A percentile compares a stretch with the other conserved stretches of the same genome.
Evolutionary conservation across 176 grass and related monocot species (phyloP).

Genomic region (Lolium perenne): DNA sequence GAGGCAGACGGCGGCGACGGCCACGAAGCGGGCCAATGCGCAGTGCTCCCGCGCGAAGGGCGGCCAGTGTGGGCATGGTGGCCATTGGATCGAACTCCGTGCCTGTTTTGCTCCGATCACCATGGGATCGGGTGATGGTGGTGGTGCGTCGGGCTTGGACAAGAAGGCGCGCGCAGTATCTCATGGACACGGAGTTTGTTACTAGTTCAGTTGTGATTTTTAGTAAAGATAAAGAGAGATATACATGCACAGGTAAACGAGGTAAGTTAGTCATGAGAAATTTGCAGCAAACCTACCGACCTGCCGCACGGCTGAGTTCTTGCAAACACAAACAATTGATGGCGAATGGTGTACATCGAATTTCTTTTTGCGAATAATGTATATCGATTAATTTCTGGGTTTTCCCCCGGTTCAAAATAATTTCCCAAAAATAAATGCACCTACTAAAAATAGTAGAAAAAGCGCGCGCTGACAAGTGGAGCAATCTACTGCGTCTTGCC

Average conservation of each 20-base stretch:
- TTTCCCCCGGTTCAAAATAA: too few species aligned
- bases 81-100: neutral
- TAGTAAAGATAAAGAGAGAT: neutral
- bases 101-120: conserved; percentile 10
- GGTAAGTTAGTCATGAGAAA: conserved; percentile 32
- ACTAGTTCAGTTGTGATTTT: neutral
- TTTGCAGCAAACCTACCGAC: conserved; percentile 47
- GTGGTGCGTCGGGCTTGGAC: neutral
- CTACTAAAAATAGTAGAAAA: too few species aligned
- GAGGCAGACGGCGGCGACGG: conserved; percentile 29
- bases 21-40: conserved; percentile 27
- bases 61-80: neutral
- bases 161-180: neutral
- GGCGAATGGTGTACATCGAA: neutral
- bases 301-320: neutral
- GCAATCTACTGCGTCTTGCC: too few species aligned
- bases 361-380: too few species aligned
- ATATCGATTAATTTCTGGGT: too few species aligned
- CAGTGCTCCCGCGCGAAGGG: conserved; percentile 43
- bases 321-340: neutral
- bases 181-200: neutral
- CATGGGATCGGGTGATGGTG: neutral
- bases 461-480: too few species aligned
- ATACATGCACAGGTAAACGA: neutral
- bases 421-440: too few species aligned